phyloP scores from a whole-genome alignment of 2,329 filamentous ascomycete species.

The Alternaria viburni region DNA sequence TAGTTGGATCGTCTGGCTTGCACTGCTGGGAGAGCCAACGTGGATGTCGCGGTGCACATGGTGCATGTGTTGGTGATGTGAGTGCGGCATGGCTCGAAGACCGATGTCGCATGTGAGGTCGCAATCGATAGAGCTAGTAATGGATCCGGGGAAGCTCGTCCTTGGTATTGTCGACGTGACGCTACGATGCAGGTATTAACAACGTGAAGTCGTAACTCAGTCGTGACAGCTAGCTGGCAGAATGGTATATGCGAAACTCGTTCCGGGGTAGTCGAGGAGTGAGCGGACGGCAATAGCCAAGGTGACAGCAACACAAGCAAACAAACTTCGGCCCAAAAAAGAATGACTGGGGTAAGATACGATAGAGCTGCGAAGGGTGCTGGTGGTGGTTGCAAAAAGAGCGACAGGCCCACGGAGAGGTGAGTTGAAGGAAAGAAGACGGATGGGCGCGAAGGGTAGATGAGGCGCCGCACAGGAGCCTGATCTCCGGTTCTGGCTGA shows the following conservation, averaged over 20 bases:
- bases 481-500: conserved; percentile 29
- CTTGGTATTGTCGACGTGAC: conserved; percentile 7
- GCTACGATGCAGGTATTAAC: conserved; percentile 36
- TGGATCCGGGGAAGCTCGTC: conserved; percentile 26
- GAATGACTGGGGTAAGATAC: conserved; percentile 50
- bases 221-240: conserved; percentile 28
- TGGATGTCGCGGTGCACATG: conserved; percentile 32
- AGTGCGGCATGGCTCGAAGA: conserved; percentile 36
- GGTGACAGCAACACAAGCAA: conserved; percentile 20
- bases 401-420: conserved; percentile 37
- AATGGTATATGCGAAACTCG: conserved; percentile 13
- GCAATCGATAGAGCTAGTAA: conserved; percentile 17
- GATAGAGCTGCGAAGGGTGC: conserved; percentile 27
- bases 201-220: conserved; percentile 45
- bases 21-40: conserved; percentile 21
- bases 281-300: conserved; percentile 14
- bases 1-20: conserved; percentile 23
- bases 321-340: conserved; percentile 40
- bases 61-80: conserved; percentile 41
- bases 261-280: conserved; percentile 22
- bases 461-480: conserved; percentile 37
- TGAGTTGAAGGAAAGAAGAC: conserved; percentile 42
- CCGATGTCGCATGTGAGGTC: conserved; percentile 25
- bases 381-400: conserved; percentile 33
- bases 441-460: conserved; percentile 41